Conservation (phyloP, 1,284 basidiomycete genomes). For the Ceratobasidium sp. region DNA sequence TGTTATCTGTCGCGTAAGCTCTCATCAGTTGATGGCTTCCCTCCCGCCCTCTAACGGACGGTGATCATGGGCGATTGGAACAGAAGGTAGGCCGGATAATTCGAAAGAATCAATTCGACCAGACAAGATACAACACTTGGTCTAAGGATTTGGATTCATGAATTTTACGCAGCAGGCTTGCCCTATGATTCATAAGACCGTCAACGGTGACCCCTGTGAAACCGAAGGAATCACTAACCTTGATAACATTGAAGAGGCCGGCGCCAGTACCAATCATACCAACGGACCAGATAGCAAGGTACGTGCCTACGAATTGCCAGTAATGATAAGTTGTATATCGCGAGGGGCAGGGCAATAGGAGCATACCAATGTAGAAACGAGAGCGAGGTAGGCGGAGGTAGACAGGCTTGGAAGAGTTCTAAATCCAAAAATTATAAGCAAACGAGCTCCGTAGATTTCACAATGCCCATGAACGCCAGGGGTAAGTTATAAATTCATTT, state of each 20-base stretch:
- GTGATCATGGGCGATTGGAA: too few relatives aligned
- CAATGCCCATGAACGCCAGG: background rate
- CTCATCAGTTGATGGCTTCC: too few relatives aligned
- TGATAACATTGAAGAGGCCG: slow-evolving; percentile 66
- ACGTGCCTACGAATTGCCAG: slow-evolving; percentile 62
- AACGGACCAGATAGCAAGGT: slow-evolving; percentile 66
- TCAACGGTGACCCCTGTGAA: background rate
- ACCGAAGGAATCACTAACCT: slow-evolving; percentile 57
- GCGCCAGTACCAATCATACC: slow-evolving; percentile 68
- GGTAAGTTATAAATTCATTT: background rate
- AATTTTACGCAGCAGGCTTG: slow-evolving; percentile 19
- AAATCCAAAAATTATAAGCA: slow-evolving; percentile 7
- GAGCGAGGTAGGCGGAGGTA: slow-evolving; percentile 65
- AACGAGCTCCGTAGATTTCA: too few relatives aligned
- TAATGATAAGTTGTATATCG: slow-evolving; percentile 28
- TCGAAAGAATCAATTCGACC: slow-evolving; percentile 18
- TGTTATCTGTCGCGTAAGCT: too few relatives aligned
- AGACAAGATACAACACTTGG: slow-evolving; percentile 15
- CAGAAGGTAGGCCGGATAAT: too few relatives aligned
- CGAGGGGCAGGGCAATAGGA: slow-evolving; percentile 7
- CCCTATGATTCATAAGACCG: slow-evolving; percentile 10
- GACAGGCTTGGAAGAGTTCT: slow-evolving; percentile 61
- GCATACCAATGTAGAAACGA: slow-evolving; percentile 64
- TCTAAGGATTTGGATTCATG: background rate
- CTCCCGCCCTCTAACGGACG: too few relatives aligned